phyloP scores from a whole-genome alignment of 106 monocot genomes.

The Dendrobium nobile region DNA sequence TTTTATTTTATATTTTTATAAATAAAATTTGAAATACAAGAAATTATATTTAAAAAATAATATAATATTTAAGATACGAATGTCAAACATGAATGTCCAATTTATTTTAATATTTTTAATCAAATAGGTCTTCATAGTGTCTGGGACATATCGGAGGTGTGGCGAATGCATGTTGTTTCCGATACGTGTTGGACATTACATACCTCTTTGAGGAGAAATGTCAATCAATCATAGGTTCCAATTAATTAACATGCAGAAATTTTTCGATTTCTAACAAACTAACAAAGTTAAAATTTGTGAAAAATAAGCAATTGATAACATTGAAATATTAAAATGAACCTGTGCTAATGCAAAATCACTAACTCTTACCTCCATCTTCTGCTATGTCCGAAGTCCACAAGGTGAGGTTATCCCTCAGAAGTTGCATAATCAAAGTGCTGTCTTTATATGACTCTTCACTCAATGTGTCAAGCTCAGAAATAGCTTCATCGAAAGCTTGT shows the following conservation, averaged over 20 bases:
- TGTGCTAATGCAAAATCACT: neutral
- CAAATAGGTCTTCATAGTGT: too few relatives aligned
- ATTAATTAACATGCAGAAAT: neutral
- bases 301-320: neutral
- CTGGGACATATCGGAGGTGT: too few relatives aligned
- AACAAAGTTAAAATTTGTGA: neutral
- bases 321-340: neutral
- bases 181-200: too few relatives aligned
- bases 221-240: too few relatives aligned
- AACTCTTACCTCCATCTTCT: constrained; percentile 24
- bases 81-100: too few relatives aligned
- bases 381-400: constrained; percentile 35
- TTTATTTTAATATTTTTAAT: too few relatives aligned
- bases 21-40: too few relatives aligned
- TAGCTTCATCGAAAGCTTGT: constrained; percentile 35
- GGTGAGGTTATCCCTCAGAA: constrained; percentile 31
- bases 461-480: constrained; percentile 29
- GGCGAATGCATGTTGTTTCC: too few relatives aligned
- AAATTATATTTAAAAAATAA: too few relatives aligned
- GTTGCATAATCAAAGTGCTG: constrained; percentile 36
- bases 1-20: too few relatives aligned
- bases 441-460: constrained; percentile 34
- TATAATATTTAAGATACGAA: too few relatives aligned
- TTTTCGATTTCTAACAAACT: neutral
- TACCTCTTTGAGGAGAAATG: too few relatives aligned